Base-by-base conservation (phyloP, 108 stramenopile species). In the Fragilaria radians region DNA sequence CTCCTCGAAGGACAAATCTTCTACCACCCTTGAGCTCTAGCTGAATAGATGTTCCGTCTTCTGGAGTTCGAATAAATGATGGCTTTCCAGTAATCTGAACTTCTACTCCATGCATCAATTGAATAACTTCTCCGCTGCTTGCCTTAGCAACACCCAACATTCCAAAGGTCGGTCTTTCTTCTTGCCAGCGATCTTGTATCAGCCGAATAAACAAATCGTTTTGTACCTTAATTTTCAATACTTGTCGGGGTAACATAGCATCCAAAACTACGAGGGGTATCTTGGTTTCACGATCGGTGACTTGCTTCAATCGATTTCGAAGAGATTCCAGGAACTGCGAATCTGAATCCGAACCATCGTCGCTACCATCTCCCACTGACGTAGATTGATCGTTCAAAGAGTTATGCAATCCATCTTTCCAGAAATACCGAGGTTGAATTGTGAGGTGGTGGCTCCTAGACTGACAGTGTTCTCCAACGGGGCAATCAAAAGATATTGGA, bases 191-290 rank as follows among this genome's bases (percentile, higher is more conserved):
- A 28, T 63, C 57, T 46, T 59, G 65, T 32, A 88, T 70, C 18
- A 88, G 66, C 27, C 74, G 63, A 27, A 78, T 79, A 4, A 88
- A 57, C 1, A 79, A 54, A 23, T 56, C 66, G 54, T 88, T 81
- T 14, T 74, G 68, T 45, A 83, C 73, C 56, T 77, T 66, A 17
- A 88, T 61, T 31, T 71, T 63, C 7, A 88, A 54, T 14, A 81
- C 76, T 63, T 88, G 86, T 47, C 81, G 72, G 19, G 86, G 86
- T 11, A 88, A 59, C 86, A 88, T 84, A 5, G 70, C 49, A 50
- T 88, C 86, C 25, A 88, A 51, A 7, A 88, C 79, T 17, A 88
- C 78, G 21, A 88, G 53, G 0, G 86, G 82, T 5, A 85, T 24
- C 25, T 52, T 77, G 32, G 62, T 66, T 17, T 67, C 63, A 19